Evolutionary conservation across 345 rosid species (phyloP).

Genomic region (Mercurialis annua): DNA sequence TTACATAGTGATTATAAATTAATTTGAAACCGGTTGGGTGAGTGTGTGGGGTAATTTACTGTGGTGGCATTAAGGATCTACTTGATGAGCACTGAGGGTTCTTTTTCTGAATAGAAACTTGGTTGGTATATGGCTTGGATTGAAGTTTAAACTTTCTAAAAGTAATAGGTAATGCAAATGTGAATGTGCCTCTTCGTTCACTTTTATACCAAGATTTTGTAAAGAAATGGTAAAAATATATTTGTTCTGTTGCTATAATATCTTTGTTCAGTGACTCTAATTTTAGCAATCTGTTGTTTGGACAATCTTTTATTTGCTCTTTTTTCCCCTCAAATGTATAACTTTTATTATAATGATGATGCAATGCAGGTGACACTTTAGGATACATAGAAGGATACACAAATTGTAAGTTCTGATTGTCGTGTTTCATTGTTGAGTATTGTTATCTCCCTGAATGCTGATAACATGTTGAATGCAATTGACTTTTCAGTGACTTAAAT

Average conservation of each 20-base stretch:
- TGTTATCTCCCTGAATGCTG: not conserved
- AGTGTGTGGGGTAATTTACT: not conserved
- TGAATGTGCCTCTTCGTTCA: not conserved
- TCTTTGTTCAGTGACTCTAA: not conserved
- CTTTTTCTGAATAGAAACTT: not conserved
- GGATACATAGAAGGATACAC: not conserved
- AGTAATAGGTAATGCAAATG: not conserved
- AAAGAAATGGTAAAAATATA: not conserved
- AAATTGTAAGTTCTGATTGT: not conserved
- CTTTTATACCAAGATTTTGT: not conserved
- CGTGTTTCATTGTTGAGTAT: not conserved
- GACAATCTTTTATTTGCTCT: not conserved
- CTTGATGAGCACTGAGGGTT: not conserved
- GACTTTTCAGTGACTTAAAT: not conserved
- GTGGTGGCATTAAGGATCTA: not conserved
- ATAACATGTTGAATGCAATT: not conserved
- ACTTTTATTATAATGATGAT: not conserved
- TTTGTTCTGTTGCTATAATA: not conserved
- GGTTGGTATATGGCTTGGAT: not conserved
- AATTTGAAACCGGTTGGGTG: not conserved
- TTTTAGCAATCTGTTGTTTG: not conserved
- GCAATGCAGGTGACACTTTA: not conserved
- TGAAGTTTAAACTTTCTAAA: not conserved
- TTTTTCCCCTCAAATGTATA: not conserved
- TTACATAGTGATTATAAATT: not conserved